These are phyloP conservation scores for Pouteria campechiana DNA, from an alignment of 179 eudicot genomes.

Conservation along the genomic window DNA sequence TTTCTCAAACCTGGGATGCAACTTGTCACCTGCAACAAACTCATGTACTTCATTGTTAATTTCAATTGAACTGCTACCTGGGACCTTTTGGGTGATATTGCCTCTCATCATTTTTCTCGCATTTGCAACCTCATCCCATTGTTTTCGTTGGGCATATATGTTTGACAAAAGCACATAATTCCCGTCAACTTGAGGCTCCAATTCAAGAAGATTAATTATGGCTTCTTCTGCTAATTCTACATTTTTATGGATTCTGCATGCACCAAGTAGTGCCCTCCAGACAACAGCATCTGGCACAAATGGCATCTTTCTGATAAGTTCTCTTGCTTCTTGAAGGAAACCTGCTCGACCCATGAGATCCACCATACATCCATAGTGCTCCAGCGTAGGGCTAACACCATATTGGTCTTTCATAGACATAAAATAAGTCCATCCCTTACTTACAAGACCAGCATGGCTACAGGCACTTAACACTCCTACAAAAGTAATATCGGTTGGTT, in stretches of 20 bases:
- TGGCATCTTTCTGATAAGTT: conserved; percentile 10
- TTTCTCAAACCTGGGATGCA: conserved; percentile 35
- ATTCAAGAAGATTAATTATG: conserved; percentile 1
- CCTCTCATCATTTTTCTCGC: conserved; percentile 24
- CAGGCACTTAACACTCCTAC: conserved; percentile 9
- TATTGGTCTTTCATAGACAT: conserved; percentile 7
- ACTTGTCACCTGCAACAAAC: conserved; percentile 47
- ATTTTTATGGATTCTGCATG: conserved; percentile 1
- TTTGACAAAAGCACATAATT: conserved; percentile 30
- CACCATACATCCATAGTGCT: conserved; percentile 17
- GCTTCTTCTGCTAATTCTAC: conserved; percentile 6
- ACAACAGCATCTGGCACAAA: conserved; percentile 9
- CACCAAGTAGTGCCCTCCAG: conserved; percentile 22
- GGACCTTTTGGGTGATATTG: conserved; percentile 38
- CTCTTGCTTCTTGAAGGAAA: conserved; percentile 6
- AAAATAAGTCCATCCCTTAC: conserved; percentile 8
- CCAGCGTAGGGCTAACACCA: conserved; percentile 4
- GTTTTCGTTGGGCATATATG: conserved; percentile 16
- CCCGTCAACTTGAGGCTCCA: conserved; percentile 18
- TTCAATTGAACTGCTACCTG: conserved; percentile 62
- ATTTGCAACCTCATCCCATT: conserved; percentile 9
- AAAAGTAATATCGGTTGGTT: conserved; percentile 10
- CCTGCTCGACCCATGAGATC: conserved; percentile 16
- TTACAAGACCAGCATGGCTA: conserved; percentile 11
- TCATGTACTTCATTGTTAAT: conserved; percentile 49